Evolutionary conservation across 2,329 filamentous ascomycete species (phyloP).

Genomic region (Acephala macrosclerotiorum): DNA sequence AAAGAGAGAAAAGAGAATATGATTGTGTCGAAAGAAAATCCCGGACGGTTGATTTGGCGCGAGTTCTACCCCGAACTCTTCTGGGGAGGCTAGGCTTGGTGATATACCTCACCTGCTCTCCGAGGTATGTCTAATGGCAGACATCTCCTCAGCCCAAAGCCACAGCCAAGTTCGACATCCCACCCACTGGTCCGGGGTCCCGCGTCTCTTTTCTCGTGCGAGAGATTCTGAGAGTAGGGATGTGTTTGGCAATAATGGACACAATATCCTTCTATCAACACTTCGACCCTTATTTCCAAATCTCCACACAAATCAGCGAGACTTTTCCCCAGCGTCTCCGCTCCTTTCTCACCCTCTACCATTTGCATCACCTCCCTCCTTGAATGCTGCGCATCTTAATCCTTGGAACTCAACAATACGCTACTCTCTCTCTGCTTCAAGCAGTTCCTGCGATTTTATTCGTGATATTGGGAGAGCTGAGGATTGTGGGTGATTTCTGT

Average conservation of each 20-base stretch:
- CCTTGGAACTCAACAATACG: slow-evolving; percentile 22
- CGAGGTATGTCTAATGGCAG: neutral
- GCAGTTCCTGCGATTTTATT: slow-evolving; percentile 17
- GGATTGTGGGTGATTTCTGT: slow-evolving; percentile 21
- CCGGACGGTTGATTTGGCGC: neutral
- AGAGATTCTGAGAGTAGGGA: slow-evolving; percentile 7
- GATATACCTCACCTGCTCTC: neutral
- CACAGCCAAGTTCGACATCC: neutral
- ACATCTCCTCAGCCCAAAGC: neutral
- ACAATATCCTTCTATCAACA: slow-evolving; percentile 20
- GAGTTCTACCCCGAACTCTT: neutral
- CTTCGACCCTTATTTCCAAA: slow-evolving; percentile 29
- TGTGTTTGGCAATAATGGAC: slow-evolving; percentile 20
- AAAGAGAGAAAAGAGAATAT: neutral
- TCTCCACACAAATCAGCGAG: slow-evolving; percentile 20
- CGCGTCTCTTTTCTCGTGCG: slow-evolving; percentile 11
- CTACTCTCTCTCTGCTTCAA: slow-evolving; percentile 14
- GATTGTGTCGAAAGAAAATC: neutral
- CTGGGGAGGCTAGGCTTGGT: neutral
- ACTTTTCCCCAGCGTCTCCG: slow-evolving; percentile 18
- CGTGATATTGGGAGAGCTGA: slow-evolving; percentile 19
- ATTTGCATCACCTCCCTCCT: slow-evolving; percentile 20
- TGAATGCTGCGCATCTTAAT: slow-evolving; percentile 16
- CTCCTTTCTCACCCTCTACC: slow-evolving; percentile 12
- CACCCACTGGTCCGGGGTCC: neutral